Evolutionary conservation across 148 eudicot species (phyloP).

Genomic region (Drosera capensis): DNA sequence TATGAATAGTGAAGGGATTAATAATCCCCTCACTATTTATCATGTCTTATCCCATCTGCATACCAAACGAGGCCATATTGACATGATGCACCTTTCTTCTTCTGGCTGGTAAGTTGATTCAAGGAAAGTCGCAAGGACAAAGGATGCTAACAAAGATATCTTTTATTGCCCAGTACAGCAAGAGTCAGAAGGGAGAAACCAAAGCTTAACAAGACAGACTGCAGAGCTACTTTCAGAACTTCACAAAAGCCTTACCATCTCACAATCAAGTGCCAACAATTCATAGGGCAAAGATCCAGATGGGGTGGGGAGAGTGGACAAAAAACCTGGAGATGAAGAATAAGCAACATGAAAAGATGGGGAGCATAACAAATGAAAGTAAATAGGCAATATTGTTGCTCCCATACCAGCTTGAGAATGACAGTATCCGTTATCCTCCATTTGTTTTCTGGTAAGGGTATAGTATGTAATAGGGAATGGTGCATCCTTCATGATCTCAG

Average conservation of each 20-base stretch:
- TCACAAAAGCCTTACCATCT: constrained; percentile 68
- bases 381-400: background rate
- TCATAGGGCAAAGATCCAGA: constrained; percentile 33
- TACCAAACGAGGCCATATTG: no score
- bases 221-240: no score
- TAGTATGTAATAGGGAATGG: constrained; percentile 84
- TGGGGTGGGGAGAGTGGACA: constrained; percentile 57
- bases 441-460: constrained; percentile 58
- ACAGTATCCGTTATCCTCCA: constrained; percentile 84
- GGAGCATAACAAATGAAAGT: background rate
- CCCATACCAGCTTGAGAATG: constrained; percentile 44
- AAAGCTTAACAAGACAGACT: no score
- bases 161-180: no score
- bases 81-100: no score
- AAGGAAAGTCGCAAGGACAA: no score
- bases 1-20: no score
- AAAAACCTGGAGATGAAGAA: constrained; percentile 39
- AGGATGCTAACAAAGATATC: no score
- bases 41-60: no score
- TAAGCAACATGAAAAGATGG: constrained; percentile 1
- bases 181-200: no score
- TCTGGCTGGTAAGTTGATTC: no score
- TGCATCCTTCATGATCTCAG: constrained; percentile 31
- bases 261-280: constrained; percentile 70
- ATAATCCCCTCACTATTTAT: no score